Evolutionary conservation across 306 rosid species (phyloP), one percentile per base, ranked within the genome.

Genomic region (Cucurbita pepo): DNA sequence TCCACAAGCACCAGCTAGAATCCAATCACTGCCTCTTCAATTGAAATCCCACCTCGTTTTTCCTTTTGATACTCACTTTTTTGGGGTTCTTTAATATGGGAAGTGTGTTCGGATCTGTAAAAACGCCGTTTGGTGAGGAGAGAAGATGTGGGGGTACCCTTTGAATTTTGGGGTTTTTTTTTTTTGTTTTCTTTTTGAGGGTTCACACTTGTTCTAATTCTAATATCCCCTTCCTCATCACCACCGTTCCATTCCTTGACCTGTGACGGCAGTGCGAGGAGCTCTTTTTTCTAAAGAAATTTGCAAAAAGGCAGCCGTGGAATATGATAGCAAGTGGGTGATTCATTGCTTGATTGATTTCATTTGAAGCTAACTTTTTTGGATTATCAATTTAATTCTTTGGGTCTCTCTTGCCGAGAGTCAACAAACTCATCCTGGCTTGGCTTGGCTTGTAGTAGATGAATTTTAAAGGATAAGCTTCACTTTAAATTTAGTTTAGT

Each of bases 101-200:
- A 14, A 67, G 73, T 45, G 56, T 22, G 43, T 45, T 47, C 48
- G 56, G 73, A 67, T 67, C 73, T 67, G 56, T 14, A 67, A 67
- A 67, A 14, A 45, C 73, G 73, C 73, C 73, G 73, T 45, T 67
- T 16, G 73, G 18, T 67, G 73, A 67, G 73, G 73, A 65, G 18
- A 65, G 56, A 47, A 12, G 56, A 67, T 22, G 73, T 48, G 73
- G 56, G 51, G 51, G 40, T 11, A 14, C 14, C n/a, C n/a, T 67
- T 43, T 44, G 72, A 65, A 22, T 11, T 18, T 41, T 10, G 10
- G n/a, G 19, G 4, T 12, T 11, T 37, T 37, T 11, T 37, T 37
- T 37, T 61, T 38, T n/a, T 58, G 9, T 36, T 13, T 14, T 3
- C 6, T 34, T 36, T 59, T 59, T 13, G 63, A 34, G 72, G 56